Conservation (phyloP, 371 early-diverging fungal genomes). For the Lichtheimia ramosa region DNA sequence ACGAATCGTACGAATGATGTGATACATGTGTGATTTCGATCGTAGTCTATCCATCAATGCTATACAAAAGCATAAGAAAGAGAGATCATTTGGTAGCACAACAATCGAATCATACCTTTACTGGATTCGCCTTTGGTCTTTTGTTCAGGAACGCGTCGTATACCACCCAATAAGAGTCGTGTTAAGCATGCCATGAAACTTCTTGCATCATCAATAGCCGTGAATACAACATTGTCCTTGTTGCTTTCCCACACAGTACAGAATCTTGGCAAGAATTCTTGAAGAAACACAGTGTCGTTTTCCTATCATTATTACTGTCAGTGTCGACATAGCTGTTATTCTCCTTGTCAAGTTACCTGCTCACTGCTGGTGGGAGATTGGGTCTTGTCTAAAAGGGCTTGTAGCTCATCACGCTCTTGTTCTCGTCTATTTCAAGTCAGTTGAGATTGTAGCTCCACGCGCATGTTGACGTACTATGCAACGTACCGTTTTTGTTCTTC, state of each 20-base stretch:
- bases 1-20: slow-evolving; percentile 34
- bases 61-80: slow-evolving; percentile 9
- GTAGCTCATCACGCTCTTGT: slow-evolving; percentile 21
- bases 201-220: slow-evolving; percentile 30
- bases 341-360: slow-evolving; percentile 15
- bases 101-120: slow-evolving; percentile 27
- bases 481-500: background rate
- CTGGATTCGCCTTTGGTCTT: slow-evolving; percentile 38
- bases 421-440: slow-evolving; percentile 22
- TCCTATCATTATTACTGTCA: slow-evolving; percentile 22
- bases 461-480: background rate
- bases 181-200: slow-evolving; percentile 39
- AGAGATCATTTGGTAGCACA: background rate
- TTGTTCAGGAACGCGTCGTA: slow-evolving; percentile 43
- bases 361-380: slow-evolving; percentile 24
- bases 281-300: slow-evolving; percentile 27
- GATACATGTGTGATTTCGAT: slow-evolving; percentile 41
- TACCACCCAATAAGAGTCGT: slow-evolving; percentile 38
- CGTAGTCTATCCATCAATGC: slow-evolving; percentile 45
- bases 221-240: slow-evolving; percentile 17
- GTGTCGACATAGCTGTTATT: background rate
- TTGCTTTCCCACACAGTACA: slow-evolving; percentile 26
- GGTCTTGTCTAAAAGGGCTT: slow-evolving; percentile 24
- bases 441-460: background rate
- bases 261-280: slow-evolving; percentile 32